These are phyloP conservation scores for Albizia julibrissin DNA, from an alignment of 306 rosid species.

Conservation along the genomic window DNA sequence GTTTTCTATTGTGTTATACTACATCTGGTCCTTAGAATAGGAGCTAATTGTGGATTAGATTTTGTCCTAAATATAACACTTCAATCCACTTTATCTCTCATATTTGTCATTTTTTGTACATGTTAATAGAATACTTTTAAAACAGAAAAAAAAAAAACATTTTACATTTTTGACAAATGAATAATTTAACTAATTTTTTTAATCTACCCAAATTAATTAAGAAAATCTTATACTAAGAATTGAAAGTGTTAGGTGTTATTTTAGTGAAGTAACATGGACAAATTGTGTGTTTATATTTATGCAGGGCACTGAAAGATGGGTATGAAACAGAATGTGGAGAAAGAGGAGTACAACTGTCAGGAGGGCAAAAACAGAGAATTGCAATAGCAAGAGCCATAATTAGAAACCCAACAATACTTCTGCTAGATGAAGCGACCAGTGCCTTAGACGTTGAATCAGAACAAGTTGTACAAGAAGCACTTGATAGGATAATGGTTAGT, in stretches of 20 bases:
- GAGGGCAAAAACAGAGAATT: constrained; percentile 66
- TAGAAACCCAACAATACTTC: constrained; percentile 48
- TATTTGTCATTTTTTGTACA: too few species aligned
- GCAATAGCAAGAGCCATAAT: constrained; percentile 58
- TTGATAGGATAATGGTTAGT: constrained; percentile 47
- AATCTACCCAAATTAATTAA: too few species aligned
- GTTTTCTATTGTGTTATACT: too few species aligned
- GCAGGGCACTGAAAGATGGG: constrained; percentile 38
- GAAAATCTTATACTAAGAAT: too few species aligned
- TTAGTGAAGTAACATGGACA: background rate
- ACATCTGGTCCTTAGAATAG: too few species aligned
- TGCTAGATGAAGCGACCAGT: constrained; percentile 62
- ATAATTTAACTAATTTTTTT: too few species aligned
- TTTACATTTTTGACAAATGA: too few species aligned
- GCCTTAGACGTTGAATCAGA: constrained; percentile 64
- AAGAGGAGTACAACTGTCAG: constrained; percentile 56
- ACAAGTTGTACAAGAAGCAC: constrained; percentile 54
- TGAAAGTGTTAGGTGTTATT: background rate
- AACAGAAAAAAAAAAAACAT: too few species aligned
- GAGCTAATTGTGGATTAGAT: too few species aligned
- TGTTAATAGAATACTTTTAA: too few species aligned
- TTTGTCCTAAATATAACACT: too few species aligned
- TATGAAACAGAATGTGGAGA: constrained; percentile 56
- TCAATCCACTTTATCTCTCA: too few species aligned
- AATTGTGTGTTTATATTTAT: background rate